Evolutionary conservation across 768 basidiomycete species (phyloP), one percentile per base, ranked within the genome.

Genomic region (Tylopilus plumbeoviolaceoides): DNA sequence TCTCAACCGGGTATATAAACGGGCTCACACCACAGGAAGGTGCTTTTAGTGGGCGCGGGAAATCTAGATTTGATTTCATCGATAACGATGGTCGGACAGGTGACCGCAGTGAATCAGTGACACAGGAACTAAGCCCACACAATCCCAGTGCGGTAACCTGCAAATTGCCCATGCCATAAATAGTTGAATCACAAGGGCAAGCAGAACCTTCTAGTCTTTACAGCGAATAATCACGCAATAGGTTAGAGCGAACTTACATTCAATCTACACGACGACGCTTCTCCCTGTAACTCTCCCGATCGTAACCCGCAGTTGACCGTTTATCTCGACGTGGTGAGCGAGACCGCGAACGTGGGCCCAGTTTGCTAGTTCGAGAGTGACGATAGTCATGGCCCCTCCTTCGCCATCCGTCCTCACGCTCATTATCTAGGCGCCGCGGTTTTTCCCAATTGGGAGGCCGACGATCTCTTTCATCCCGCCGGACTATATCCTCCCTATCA

Each of bases 251-350:
- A 39, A 63, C 63, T 57, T 61, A 59, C 58, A 54, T 51, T 70
- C 72, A 82, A 58, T 83, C 81, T 57, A 83, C 59, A 53, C 83
- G 78, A 60, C 83, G 73, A 56, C 82, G 78, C 59, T 84, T 84
- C 38, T 78, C 80, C 42, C 72, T 67, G 54, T 73, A 64, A 38
- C 66, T 67, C 54, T 70, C 71, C 51, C 62, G 62, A 47, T 65
- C 66, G 31, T 67, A 65, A 62, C 72, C 74, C 50, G 39, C 48
- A 42, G 43, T 45, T 48, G 55, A 35, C 27, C 58, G 63, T 31
- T 44, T 59, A 33, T 66, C 65, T 45, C 69, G 63, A 55, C 52
- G 57, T 40, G 69, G 66, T 38, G 72, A 70, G 27, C 65, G 64
- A 46, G 73, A 73, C 44, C 72, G 65, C 36, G 72, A 69, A 42